phyloP scores from a whole-genome alignment of 345 rosid species.

The Anastatica hierochuntica region DNA sequence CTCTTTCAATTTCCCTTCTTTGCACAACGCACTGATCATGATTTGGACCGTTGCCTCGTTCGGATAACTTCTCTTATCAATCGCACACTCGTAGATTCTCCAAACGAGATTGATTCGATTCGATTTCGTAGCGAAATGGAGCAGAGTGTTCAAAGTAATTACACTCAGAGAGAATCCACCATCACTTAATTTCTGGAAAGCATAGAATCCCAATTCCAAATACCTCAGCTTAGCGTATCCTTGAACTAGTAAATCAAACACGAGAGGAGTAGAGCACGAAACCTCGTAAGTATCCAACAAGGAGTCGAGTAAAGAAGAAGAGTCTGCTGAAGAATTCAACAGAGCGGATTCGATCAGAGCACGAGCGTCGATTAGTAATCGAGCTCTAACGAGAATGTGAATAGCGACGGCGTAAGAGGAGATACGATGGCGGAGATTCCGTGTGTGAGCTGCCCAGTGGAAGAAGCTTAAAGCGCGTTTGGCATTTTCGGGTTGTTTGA shows the following conservation, averaged over 20 bases:
- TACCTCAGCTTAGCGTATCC: conserved; percentile 53
- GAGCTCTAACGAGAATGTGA: conserved; percentile 49
- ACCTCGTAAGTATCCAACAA: conserved; percentile 38
- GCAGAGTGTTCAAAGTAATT: conserved; percentile 42
- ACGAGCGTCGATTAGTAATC: conserved; percentile 49
- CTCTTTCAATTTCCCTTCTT: conserved; percentile 53
- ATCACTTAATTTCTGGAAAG: conserved; percentile 35
- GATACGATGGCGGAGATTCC: conserved; percentile 36
- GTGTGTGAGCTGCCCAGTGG: conserved; percentile 55
- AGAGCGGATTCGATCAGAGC: conserved; percentile 51
- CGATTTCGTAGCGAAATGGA: conserved; percentile 53
- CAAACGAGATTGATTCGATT: conserved; percentile 39
- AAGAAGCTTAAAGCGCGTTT: conserved; percentile 63
- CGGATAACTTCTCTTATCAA: conserved; percentile 40
- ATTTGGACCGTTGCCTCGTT: conserved; percentile 35
- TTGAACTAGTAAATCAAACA: conserved; percentile 61
- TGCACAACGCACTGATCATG: conserved; percentile 57
- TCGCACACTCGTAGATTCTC: conserved; percentile 61
- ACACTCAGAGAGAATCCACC: conserved; percentile 46
- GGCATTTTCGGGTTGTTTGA: conserved; percentile 54
- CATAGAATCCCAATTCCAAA: conserved; percentile 49
- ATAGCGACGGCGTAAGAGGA: conserved; percentile 44
- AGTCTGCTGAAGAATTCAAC: conserved; percentile 7
- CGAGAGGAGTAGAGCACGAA: conserved; percentile 36
- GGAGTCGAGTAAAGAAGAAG: conserved; percentile 35